Evolutionary conservation across 768 basidiomycete species (phyloP).

Genomic region (Dentipellis sp.): DNA sequence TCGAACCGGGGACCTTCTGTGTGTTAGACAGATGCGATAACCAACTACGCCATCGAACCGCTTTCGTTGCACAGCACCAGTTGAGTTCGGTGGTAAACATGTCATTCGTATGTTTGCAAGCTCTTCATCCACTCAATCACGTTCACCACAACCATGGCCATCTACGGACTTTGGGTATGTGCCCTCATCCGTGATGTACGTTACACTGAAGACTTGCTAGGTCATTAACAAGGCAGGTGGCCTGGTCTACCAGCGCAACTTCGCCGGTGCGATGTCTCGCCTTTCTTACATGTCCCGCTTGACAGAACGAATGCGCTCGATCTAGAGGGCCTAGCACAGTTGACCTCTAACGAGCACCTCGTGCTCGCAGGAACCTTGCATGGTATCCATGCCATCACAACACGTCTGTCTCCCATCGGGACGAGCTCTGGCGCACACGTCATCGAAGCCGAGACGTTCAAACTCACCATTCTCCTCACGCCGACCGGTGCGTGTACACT

Average conservation of each 20-base stretch:
- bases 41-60: constrained; percentile 57
- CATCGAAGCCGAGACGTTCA: constrained; percentile 95
- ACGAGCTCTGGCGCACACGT: constrained; percentile 82
- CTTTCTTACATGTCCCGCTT: not conserved
- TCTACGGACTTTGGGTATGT: constrained; percentile 76
- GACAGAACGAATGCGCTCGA: not conserved
- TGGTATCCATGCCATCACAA: constrained; percentile 98
- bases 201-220: constrained; percentile 29
- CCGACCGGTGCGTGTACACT: constrained; percentile 58
- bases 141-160: constrained; percentile 40
- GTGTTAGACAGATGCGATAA: constrained; percentile 80
- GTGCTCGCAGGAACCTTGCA: constrained; percentile 95
- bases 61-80: not conserved
- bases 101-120: not conserved
- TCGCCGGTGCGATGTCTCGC: constrained; percentile 52
- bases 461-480: constrained; percentile 85
- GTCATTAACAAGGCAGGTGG: constrained; percentile 99
- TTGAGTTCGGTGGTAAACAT: not conserved
- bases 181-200: not conserved
- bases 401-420: constrained; percentile 77
- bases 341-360: constrained; percentile 91
- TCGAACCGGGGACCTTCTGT: constrained; percentile 2
- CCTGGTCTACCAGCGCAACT: constrained; percentile 87
- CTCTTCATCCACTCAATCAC: not conserved
- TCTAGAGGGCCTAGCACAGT: constrained; percentile 80